phyloP scores from a whole-genome alignment of 768 basidiomycete species.

The Phlegmacium glaucopus region DNA sequence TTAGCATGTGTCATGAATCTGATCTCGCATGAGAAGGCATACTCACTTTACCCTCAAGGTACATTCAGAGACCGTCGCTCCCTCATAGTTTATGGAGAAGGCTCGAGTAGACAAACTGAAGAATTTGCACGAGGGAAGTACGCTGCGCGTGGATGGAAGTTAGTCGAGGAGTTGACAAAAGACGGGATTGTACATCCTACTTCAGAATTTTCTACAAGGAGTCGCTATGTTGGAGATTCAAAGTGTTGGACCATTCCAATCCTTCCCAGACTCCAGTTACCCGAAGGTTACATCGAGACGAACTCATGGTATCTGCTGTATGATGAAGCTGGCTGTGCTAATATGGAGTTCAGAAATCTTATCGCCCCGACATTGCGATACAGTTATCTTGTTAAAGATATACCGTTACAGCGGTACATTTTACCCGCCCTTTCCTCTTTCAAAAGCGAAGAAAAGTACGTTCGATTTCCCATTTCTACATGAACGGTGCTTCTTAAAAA shows the following conservation, averaged over 20 bases:
- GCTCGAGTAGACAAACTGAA: background rate
- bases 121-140: conserved; percentile 33
- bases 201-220: conserved; percentile 15
- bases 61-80: conserved; percentile 29
- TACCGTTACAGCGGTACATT: background rate
- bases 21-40: conserved; percentile 37
- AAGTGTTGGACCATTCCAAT: conserved; percentile 28
- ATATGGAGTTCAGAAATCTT: conserved; percentile 3
- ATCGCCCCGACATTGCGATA: background rate
- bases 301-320: conserved; percentile 7
- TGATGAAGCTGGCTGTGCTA: background rate
- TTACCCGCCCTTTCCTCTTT: background rate
- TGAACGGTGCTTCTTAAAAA: too few relatives aligned
- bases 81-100: too few relatives aligned
- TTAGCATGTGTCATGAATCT: conserved; percentile 41
- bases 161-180: conserved; percentile 1
- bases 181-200: conserved; percentile 8
- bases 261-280: conserved; percentile 3
- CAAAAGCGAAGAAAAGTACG: background rate
- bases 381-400: conserved; percentile 6
- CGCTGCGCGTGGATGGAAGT: conserved; percentile 31
- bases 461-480: too few relatives aligned
- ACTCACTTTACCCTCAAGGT: conserved; percentile 36
- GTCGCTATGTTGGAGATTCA: conserved; percentile 30
- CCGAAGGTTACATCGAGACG: background rate